A percentile compares a stretch with the other conserved stretches of the same genome.
phyloP scores from a whole-genome alignment of 192 early-diverging fungal species.

The Spinellus fusiger region DNA sequence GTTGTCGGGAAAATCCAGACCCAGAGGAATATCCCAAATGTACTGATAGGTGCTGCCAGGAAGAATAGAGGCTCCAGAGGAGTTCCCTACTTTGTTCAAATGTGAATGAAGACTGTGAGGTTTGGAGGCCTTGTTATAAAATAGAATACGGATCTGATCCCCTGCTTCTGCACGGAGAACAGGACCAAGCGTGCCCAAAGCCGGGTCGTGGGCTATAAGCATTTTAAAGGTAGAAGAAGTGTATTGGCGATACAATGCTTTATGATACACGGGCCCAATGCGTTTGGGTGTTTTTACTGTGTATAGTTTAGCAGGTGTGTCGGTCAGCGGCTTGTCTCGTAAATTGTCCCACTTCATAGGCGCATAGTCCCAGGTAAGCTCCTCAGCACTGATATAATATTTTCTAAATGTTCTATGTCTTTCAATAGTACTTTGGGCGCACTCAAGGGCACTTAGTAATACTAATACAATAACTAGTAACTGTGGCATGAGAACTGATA shows the following conservation, averaged over 20 bases:
- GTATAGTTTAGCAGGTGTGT: slow-evolving; percentile 21
- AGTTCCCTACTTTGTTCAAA: neutral
- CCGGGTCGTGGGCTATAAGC: slow-evolving; percentile 24
- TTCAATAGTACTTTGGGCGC: neutral
- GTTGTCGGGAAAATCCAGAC: slow-evolving; percentile 17
- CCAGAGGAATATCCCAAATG: slow-evolving; percentile 29
- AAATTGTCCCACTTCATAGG: slow-evolving; percentile 33
- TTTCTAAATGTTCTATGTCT: slow-evolving; percentile 10
- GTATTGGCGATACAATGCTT: slow-evolving; percentile 34
- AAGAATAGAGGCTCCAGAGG: neutral
- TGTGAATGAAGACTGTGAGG: slow-evolving; percentile 32
- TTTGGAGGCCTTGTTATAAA: slow-evolving; percentile 26
- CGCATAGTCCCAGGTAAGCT: slow-evolving; percentile 39
- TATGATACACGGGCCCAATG: slow-evolving; percentile 32
- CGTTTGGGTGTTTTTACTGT: slow-evolving; percentile 16
- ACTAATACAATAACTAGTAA: neutral
- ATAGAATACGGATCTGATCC: slow-evolving; percentile 24
- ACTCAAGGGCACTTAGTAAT: neutral
- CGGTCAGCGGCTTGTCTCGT: slow-evolving; percentile 22
- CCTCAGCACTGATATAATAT: slow-evolving; percentile 40
- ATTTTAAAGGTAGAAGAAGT: slow-evolving; percentile 24
- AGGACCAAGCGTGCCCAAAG: slow-evolving; percentile 33
- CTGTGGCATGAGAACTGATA: no score
- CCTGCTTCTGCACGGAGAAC: slow-evolving; percentile 34
- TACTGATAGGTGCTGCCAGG: slow-evolving; percentile 27